Evolutionary conservation across 805 yeast genomes (phyloP), one percentile per base, ranked within the genome.

Genomic region (Ogataea sp.): DNA sequence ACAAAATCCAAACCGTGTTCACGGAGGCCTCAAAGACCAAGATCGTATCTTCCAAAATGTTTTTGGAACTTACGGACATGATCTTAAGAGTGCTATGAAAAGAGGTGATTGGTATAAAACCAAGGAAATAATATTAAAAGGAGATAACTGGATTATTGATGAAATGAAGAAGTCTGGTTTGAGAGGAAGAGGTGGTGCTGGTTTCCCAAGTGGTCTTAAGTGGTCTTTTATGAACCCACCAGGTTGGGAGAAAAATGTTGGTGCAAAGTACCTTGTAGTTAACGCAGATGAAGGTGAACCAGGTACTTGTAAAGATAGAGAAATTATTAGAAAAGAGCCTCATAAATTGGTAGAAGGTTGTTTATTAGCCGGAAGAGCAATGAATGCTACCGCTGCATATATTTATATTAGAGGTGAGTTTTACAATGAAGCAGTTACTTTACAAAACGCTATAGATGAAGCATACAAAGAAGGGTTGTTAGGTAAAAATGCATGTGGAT

Each of bases 141-240:
- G 95, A 34, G 90, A 86, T 61, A 74, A 76, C 44, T 85, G 95
- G 95, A 85, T 85, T 62, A 85, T 86, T 54, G 87, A 82, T 56
- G 90, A 85, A 65, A 79, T 83, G 70, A 85, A 85, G 59, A 73
- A 77, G 52, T 80, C 89, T 18, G 95, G 95, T 18, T 70, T 85
- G 47, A 76, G 95, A 59, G 95, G 95, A 43, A 78, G 95, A 63
- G 95, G 95, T 43, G 95, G 95, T 55, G 95, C 95, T 34, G 95
- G 95, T 15, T 85, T 85, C 71, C 95, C 95, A 39, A 77, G 88
- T 20, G 95, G 95, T 25, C 73, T 85, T 55, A 85, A 85, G 64
- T 85, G 94, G 94, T 83, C 93, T 20, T 85, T 85, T 59, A 85
- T 85, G 95, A 86, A 86, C 65, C 95, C 95, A 34, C 95, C 95